Evolutionary conservation across 768 basidiomycete species (phyloP).

Genomic region (Tricholoma sp.): DNA sequence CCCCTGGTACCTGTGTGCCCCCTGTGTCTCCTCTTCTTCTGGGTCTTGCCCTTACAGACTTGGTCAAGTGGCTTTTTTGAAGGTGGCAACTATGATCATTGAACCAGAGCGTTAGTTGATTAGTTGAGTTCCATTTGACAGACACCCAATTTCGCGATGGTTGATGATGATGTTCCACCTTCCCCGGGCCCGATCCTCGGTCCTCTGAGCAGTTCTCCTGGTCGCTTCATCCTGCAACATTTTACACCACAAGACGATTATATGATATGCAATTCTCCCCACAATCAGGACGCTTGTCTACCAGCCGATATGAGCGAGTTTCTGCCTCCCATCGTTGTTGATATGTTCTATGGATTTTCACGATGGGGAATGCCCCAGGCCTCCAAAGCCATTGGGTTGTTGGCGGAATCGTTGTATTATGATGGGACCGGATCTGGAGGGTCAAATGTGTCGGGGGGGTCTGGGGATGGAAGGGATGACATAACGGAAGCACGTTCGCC

Average conservation of each 20-base stretch:
- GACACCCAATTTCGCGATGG: conserved; percentile 2
- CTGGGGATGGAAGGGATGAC: neutral
- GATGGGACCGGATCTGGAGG: neutral
- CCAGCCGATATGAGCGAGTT: conserved; percentile 5
- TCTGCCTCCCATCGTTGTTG: conserved; percentile 2
- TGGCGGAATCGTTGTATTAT: too few relatives aligned
- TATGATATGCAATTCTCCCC: neutral
- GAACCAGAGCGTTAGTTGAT: neutral
- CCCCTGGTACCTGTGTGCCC: too few relatives aligned
- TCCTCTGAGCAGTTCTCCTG: conserved; percentile 3
- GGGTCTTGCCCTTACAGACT: too few relatives aligned
- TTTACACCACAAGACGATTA: neutral
- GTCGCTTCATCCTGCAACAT: conserved; percentile 4
- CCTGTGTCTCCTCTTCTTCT: too few relatives aligned
- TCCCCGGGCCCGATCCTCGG: neutral
- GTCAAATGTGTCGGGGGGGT: neutral
- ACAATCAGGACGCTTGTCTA: conserved; percentile 1
- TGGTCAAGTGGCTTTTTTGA: conserved; percentile 9
- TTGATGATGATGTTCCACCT: neutral
- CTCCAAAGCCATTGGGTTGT: neutral
- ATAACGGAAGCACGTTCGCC: neutral
- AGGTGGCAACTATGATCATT: conserved; percentile 10
- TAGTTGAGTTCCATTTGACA: neutral
- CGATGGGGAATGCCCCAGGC: neutral
- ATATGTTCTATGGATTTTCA: neutral